Conservation (phyloP, 768 basidiomycete species). For the Termitomyces sp. region DNA sequence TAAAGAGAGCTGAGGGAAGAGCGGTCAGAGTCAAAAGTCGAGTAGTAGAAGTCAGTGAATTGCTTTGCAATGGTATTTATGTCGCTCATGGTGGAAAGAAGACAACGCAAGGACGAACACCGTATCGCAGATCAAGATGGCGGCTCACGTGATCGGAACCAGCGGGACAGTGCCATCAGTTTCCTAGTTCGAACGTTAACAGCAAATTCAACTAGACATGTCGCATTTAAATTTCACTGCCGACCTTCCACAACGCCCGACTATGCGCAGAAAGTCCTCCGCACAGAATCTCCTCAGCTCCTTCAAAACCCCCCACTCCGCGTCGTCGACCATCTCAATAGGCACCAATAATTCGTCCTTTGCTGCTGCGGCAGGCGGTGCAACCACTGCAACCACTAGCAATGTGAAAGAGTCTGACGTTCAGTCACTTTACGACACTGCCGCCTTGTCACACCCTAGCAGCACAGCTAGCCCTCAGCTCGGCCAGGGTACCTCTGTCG, state of each 20-base stretch:
- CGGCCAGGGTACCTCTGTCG: slow-evolving; percentile 65
- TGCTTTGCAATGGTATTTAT: slow-evolving; percentile 70
- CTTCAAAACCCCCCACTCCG: slow-evolving; percentile 46
- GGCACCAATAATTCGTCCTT: slow-evolving; percentile 28
- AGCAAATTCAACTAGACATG: slow-evolving; percentile 20
- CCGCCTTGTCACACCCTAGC: slow-evolving; percentile 25
- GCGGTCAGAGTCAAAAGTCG: slow-evolving; percentile 66
- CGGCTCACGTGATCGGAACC: slow-evolving; percentile 13
- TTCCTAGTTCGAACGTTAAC: background rate
- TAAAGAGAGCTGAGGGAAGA: slow-evolving; percentile 58
- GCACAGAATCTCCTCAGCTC: slow-evolving; percentile 78
- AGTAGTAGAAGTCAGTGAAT: slow-evolving; percentile 82
- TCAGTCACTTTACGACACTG: slow-evolving; percentile 54
- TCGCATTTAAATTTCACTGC: slow-evolving; percentile 33
- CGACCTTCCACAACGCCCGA: slow-evolving; percentile 39
- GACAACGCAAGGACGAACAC: background rate
- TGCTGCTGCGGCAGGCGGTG: slow-evolving; percentile 27
- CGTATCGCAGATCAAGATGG: slow-evolving; percentile 13
- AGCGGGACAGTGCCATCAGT: slow-evolving; percentile 2
- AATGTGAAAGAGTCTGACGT: slow-evolving; percentile 66
- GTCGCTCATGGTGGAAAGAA: slow-evolving; percentile 55
- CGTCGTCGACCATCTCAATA: slow-evolving; percentile 28
- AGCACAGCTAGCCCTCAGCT: slow-evolving; percentile 40
- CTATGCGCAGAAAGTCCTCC: slow-evolving; percentile 81
- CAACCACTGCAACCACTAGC: slow-evolving; percentile 35